Evolutionary conservation across 2,329 filamentous ascomycete species (phyloP).

Genomic region (Penicillium sp.): DNA sequence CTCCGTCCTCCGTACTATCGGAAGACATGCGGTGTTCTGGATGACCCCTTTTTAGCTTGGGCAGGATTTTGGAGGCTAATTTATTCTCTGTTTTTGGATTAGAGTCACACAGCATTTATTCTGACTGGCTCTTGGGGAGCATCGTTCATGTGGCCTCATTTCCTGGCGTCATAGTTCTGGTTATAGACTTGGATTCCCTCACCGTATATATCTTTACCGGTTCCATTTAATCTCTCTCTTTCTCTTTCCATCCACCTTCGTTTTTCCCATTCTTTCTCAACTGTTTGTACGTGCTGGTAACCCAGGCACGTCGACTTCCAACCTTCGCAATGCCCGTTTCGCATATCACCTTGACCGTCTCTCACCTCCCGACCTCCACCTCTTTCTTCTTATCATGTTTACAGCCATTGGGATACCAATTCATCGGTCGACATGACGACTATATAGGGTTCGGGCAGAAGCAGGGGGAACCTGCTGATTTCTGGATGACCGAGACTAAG

Average conservation of each 20-base stretch:
- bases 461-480: conserved; percentile 55
- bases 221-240: conserved; percentile 4
- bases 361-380: conserved; percentile 72
- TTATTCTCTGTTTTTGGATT: conserved; percentile 10
- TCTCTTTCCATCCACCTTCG: conserved; percentile 4
- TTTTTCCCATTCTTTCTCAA: neutral
- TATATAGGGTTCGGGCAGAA: conserved; percentile 62
- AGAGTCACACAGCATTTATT: conserved; percentile 3
- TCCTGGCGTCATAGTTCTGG: conserved; percentile 21
- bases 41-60: conserved; percentile 14
- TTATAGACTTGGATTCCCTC: conserved; percentile 19
- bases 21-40: conserved; percentile 7
- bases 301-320: conserved; percentile 8
- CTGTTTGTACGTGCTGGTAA: conserved; percentile 1
- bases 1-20: conserved; percentile 2
- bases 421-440: conserved; percentile 61
- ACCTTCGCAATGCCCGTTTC: conserved; percentile 56
- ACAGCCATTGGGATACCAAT: conserved; percentile 75
- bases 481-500: conserved; percentile 63
- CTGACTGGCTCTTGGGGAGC: conserved; percentile 16
- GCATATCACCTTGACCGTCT: conserved; percentile 67
- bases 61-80: conserved; percentile 16
- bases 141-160: conserved; percentile 10
- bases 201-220: conserved; percentile 24
- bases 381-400: conserved; percentile 81